A percentile compares a stretch with the other conserved stretches of the same genome.
Evolutionary conservation across 2,329 filamentous ascomycete genomes (phyloP).

Genomic region (Cladophialophora immunda): DNA sequence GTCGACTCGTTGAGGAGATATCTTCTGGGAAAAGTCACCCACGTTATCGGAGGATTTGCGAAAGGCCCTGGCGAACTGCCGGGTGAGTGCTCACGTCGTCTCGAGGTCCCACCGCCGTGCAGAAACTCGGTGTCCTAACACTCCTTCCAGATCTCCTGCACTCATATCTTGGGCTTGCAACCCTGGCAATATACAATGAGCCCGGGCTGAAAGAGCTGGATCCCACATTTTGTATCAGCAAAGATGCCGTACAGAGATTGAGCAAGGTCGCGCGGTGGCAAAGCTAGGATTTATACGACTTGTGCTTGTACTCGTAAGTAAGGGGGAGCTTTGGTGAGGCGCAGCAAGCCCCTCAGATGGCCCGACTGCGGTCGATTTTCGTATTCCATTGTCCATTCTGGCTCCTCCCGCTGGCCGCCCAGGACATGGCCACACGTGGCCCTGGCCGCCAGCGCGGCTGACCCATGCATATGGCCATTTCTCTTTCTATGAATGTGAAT

Average conservation of each 20-base stretch:
- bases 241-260: constrained; percentile 52
- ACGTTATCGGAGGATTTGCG: constrained; percentile 83
- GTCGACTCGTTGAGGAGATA: constrained; percentile 73
- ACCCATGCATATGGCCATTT: not conserved
- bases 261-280: constrained; percentile 53
- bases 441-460: not conserved
- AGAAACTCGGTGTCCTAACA: constrained; percentile 38
- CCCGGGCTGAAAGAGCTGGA: constrained; percentile 75
- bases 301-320: not conserved
- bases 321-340: not conserved
- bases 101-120: not conserved
- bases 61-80: constrained; percentile 71
- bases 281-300: constrained; percentile 18
- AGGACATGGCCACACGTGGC: not conserved
- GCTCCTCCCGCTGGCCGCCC: not conserved
- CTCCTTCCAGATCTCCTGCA: constrained; percentile 74
- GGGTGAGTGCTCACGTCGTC: constrained; percentile 19
- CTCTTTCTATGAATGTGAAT: not conserved
- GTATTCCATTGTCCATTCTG: not conserved
- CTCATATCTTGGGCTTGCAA: constrained; percentile 84
- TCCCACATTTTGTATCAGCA: constrained; percentile 76
- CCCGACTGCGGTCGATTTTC: not conserved
- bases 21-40: constrained; percentile 85
- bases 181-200: constrained; percentile 77
- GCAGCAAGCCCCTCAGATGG: not conserved